phyloP scores from a whole-genome alignment of 371 early-diverging fungal species.

The Mucor circinelloides region DNA sequence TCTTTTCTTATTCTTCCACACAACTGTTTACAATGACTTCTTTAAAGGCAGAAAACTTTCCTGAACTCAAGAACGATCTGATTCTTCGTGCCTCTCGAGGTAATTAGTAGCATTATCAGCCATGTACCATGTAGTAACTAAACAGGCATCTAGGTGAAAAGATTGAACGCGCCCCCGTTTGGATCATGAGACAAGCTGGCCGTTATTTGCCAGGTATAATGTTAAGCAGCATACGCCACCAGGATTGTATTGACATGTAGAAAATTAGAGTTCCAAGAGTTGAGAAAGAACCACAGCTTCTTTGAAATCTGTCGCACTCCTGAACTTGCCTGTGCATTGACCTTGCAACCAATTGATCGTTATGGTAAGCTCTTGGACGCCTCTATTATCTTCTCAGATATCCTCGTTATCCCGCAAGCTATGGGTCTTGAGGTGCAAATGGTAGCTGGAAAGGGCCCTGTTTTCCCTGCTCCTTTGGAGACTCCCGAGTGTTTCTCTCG shows the following conservation, averaged over 20 bases:
- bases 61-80: slow-evolving; percentile 89
- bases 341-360: slow-evolving; percentile 95
- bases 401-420: slow-evolving; percentile 96
- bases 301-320: slow-evolving; percentile 95
- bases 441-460: slow-evolving; percentile 92
- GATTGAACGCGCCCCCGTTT: slow-evolving; percentile 91
- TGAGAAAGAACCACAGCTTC: slow-evolving; percentile 87
- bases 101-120: slow-evolving; percentile 6
- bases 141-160: slow-evolving; percentile 57
- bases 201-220: slow-evolving; percentile 94
- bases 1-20: not conserved
- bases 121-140: not conserved
- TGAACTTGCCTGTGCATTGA: slow-evolving; percentile 91
- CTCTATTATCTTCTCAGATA: slow-evolving; percentile 97
- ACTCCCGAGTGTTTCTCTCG: slow-evolving; percentile 75
- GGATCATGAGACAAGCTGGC: slow-evolving; percentile 99
- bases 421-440: slow-evolving; percentile 93
- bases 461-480: slow-evolving; percentile 84
- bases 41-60: slow-evolving; percentile 59
- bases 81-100: slow-evolving; percentile 87
- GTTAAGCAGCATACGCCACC: not conserved
- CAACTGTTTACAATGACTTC: slow-evolving; percentile 3
- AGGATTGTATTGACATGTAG: not conserved
- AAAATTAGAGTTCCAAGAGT: slow-evolving; percentile 80
- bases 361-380: slow-evolving; percentile 92